A percentile compares a stretch with the other conserved stretches of the same genome.
Conservation (phyloP, 2,329 filamentous ascomycete genomes). For the Pseudogymnoascus sp. region DNA sequence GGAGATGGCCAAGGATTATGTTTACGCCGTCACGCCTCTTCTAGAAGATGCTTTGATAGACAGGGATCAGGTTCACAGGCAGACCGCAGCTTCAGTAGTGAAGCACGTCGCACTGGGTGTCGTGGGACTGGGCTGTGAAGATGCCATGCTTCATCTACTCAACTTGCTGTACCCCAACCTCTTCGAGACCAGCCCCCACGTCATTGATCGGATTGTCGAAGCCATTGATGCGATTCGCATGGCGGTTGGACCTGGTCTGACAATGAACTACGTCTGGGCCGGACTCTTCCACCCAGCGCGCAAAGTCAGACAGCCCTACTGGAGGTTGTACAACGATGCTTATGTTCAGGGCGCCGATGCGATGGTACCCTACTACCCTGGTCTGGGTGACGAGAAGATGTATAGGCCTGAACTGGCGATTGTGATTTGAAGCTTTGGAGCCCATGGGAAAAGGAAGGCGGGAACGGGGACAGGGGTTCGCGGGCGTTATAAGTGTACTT, state of each 20-base stretch:
- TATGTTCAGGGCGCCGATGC: constrained; percentile 90
- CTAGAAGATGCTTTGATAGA: constrained; percentile 97
- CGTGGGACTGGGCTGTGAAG: constrained; percentile 94
- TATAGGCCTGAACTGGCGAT: constrained; percentile 76
- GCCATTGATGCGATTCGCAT: constrained; percentile 94
- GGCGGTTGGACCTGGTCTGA: constrained; percentile 81
- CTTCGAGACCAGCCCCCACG: constrained; percentile 95
- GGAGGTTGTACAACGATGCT: constrained; percentile 93
- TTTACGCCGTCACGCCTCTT: constrained; percentile 92
- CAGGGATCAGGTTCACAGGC: constrained; percentile 93
- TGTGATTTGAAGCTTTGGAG: constrained; percentile 49
- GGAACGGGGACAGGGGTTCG: not conserved
- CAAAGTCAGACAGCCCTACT: constrained; percentile 91
- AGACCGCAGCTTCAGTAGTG: constrained; percentile 92
- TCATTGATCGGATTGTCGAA: constrained; percentile 96
- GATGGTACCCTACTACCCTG: constrained; percentile 94
- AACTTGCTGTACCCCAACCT: constrained; percentile 95
- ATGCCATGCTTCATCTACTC: constrained; percentile 95
- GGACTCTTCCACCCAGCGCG: constrained; percentile 93
- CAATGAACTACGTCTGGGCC: constrained; percentile 98
- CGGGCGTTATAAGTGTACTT: constrained; percentile 6
- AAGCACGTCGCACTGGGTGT: constrained; percentile 97
- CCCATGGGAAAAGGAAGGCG: not conserved
- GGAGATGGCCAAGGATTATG: constrained; percentile 99
- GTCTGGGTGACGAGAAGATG: constrained; percentile 70